phyloP scores from a whole-genome alignment of 2,329 filamentous ascomycete species.

The Zasmidium cellare region DNA sequence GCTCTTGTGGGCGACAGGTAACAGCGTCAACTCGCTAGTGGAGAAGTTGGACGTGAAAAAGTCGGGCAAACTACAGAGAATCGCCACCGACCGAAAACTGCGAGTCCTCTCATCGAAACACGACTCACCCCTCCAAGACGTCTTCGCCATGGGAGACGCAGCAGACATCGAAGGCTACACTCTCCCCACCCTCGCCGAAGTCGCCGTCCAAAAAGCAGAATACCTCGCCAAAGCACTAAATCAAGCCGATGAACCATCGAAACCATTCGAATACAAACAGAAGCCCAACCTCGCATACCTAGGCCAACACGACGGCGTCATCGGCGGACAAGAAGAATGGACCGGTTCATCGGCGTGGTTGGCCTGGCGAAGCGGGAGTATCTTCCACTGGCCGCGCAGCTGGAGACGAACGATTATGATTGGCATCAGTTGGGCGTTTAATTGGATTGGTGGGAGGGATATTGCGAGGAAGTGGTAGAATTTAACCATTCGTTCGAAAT shows the following conservation, averaged over 20 bases:
- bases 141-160: conserved; percentile 40
- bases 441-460: conserved; percentile 30
- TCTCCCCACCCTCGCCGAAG: conserved; percentile 40
- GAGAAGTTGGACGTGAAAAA: conserved; percentile 38
- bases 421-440: conserved; percentile 32
- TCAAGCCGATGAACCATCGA: conserved; percentile 10
- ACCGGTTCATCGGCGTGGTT: conserved; percentile 45
- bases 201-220: conserved; percentile 41
- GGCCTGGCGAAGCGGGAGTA: conserved; percentile 43
- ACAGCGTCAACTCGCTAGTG: conserved; percentile 35
- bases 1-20: conserved; percentile 43
- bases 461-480: conserved; percentile 31
- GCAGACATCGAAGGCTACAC: conserved; percentile 40
- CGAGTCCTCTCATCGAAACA: conserved; percentile 30
- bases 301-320: conserved; percentile 44
- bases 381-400: conserved; percentile 31
- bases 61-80: conserved; percentile 34
- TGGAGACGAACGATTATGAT: conserved; percentile 35
- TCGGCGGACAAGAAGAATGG: conserved; percentile 41
- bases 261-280: conserved; percentile 41
- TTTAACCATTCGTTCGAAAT: not conserved
- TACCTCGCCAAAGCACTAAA: conserved; percentile 37
- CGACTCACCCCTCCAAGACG: conserved; percentile 27
- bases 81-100: conserved; percentile 38
- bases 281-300: conserved; percentile 43